phyloP scores from a whole-genome alignment of 345 rosid species.

The Sisymbrium irio region DNA sequence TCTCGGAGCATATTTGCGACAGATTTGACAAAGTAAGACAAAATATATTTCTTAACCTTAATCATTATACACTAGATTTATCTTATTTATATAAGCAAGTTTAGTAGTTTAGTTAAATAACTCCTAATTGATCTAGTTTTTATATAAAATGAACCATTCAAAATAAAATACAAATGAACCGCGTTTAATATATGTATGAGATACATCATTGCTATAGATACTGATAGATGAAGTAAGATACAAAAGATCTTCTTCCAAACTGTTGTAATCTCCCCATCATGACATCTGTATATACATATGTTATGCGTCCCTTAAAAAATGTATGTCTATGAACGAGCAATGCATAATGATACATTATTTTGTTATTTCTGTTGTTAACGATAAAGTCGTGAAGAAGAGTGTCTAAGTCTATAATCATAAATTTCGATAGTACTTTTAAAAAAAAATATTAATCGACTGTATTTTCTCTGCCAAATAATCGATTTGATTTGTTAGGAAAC shows the following conservation, averaged over 20 bases:
- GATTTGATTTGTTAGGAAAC: background rate
- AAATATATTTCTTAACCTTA: constrained; percentile 12
- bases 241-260: constrained; percentile 8
- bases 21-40: constrained; percentile 16
- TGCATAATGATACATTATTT: background rate
- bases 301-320: background rate
- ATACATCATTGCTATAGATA: background rate
- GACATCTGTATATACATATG: constrained; percentile 9
- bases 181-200: background rate
- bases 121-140: background rate
- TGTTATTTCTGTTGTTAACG: background rate
- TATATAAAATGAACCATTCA: background rate
- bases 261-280: constrained; percentile 29
- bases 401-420: background rate
- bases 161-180: background rate
- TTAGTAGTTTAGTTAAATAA: background rate
- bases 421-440: background rate
- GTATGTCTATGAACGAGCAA: background rate
- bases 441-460: background rate
- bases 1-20: constrained; percentile 13
- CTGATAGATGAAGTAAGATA: constrained; percentile 6
- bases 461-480: background rate
- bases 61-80: constrained; percentile 12
- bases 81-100: background rate
- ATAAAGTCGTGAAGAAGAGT: background rate